Base-by-base conservation (phyloP, 1,284 basidiomycete genomes). In the Melampsora americana region DNA sequence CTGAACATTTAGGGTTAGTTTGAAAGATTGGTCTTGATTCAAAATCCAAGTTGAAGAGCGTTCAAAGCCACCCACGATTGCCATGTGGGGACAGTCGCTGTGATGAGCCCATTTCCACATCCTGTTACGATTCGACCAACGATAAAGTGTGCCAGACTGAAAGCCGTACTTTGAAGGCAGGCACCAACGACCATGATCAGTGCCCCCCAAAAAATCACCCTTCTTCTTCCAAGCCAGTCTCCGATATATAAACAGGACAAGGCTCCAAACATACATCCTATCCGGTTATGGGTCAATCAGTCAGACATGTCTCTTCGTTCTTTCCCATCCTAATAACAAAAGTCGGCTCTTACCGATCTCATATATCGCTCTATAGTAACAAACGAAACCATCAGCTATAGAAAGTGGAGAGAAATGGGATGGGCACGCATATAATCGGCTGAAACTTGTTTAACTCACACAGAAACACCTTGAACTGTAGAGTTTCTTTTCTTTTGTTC, bases 81-180 rank as follows among this genome's bases (percentile, higher is more conserved):
- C 79, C 79, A 82, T 62, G 83, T 81, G 0, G 84, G 84, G n/a
- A 84, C 82, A 9, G 83, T 83, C 0, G 81, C 83, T 9, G 84
- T 85, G 79, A 89, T 89, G 65, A 89, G 81, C 35, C 89, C 89
- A 79, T 90, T 90, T 23, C 50, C 88, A n/a, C 90, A 79, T 32
- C 89, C 88, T 0, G 88, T 88, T 64, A 90, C 80, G 53, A 89
- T 85, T 23, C 89, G 87, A 12, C 88, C 88, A 28, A 87, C 86
- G 39, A 88, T 85, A 81, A 90, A 86, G 78, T 88, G 86, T 0
- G 86, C 83, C 78, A 88, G 87, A 64, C 84, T 83, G 79, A 84
- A 87, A 9, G 87, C 85, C 12, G 87, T 82, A 9, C 87, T 82
- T 81, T 88, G 87, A 12, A 89, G 83, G 72, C 88, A 86, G 16